Conservation (phyloP, 192 early-diverging fungal genomes). For the Haplosporangium gracile region DNA sequence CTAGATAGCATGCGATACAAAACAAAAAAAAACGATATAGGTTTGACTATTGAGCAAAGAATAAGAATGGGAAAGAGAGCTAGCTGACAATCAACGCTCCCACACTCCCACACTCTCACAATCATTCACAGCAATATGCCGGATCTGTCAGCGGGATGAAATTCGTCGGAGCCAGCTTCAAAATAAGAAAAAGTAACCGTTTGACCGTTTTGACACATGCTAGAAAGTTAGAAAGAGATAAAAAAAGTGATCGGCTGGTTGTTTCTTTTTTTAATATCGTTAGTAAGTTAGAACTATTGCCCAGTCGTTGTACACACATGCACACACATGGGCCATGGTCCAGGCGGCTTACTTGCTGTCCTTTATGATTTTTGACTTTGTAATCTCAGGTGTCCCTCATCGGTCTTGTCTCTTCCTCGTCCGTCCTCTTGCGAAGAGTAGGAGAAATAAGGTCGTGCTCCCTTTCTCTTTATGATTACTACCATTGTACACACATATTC, state of each 20-base stretch:
- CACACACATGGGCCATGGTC: constrained; percentile 24
- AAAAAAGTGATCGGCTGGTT: neutral
- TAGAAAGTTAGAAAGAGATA: neutral
- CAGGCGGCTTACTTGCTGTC: constrained; percentile 1
- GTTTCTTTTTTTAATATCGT: neutral
- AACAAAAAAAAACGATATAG: neutral
- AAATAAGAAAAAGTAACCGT: neutral
- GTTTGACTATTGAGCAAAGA: neutral
- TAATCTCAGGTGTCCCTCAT: neutral
- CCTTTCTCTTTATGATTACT: neutral
- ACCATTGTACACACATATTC: neutral
- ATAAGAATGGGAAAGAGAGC: neutral
- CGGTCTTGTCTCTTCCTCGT: neutral
- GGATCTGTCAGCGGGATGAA: constrained; percentile 3
- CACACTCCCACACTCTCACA: neutral
- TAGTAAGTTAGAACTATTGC: neutral
- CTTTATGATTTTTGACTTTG: neutral
- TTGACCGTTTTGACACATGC: constrained; percentile 1
- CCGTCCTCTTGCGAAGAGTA: neutral
- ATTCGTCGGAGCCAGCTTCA: neutral
- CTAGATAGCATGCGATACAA: neutral
- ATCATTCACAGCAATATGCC: neutral
- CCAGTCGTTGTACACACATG: constrained; percentile 3
- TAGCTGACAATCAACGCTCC: neutral
- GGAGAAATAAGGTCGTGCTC: neutral